phyloP scores from a whole-genome alignment of 2,329 filamentous ascomycete species.

The Fusarium sp. region DNA sequence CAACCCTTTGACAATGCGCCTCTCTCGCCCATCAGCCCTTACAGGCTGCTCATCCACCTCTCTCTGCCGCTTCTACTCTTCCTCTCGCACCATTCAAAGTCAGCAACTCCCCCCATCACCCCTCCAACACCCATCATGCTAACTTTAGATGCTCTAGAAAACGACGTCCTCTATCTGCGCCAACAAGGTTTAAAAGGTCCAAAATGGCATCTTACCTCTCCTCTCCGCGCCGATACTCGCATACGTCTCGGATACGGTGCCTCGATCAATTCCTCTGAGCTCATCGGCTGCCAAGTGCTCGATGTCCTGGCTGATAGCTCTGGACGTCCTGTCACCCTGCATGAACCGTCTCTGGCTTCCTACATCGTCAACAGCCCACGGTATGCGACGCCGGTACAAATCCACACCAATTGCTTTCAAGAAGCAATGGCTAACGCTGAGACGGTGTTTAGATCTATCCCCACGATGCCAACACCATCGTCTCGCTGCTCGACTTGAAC shows the following conservation, averaged over 20 bases:
- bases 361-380: constrained; percentile 78
- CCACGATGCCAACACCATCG: constrained; percentile 81
- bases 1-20: constrained; percentile 35
- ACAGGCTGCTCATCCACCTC: neutral
- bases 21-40: constrained; percentile 11
- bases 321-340: constrained; percentile 67
- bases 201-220: constrained; percentile 58
- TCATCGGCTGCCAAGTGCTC: constrained; percentile 75
- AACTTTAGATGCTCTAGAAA: constrained; percentile 50
- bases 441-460: constrained; percentile 68
- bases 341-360: constrained; percentile 78
- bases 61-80: constrained; percentile 45
- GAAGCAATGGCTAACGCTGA: neutral
- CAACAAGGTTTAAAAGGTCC: constrained; percentile 55
- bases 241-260: constrained; percentile 63
- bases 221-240: constrained; percentile 52
- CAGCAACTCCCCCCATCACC: neutral
- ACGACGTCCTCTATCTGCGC: constrained; percentile 59
- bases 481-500: constrained; percentile 83
- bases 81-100: constrained; percentile 51
- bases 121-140: constrained; percentile 21
- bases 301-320: constrained; percentile 70
- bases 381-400: constrained; percentile 75
- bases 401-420: neutral
- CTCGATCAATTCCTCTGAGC: constrained; percentile 64